Evolutionary conservation across 306 rosid species (phyloP), one percentile per base, ranked within the genome.

Genomic region (Arachis hypogaea): DNA sequence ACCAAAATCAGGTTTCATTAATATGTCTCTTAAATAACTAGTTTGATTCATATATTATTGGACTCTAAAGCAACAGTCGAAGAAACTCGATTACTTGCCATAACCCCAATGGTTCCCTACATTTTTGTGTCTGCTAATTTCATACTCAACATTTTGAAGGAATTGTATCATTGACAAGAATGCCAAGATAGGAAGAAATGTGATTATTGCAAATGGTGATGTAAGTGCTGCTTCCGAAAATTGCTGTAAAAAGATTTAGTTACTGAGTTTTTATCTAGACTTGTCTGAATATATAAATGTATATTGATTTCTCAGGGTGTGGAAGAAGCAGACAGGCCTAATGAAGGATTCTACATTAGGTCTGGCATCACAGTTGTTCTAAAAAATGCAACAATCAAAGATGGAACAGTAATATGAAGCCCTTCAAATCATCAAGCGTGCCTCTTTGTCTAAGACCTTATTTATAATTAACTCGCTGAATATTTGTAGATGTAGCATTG

Each of bases 81-180:
- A 70, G 28, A 63, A 9, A 51, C 47, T 12, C 40, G 56, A n/a
- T 14, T 47, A 56, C n/a, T 4, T 59, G 49, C 11, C 75, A 16
- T 38, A 30, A 11, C 9, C n/a, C 57, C 0, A 30, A 44, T 44
- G 55, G 16, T 1, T 6, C 4, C 70, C 51, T 45, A 14, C 14
- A 44, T 77, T 51, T 38, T 12, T 45, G 41, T 62, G 18, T 14
- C 42, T 52, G 68, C 77, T 85, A 45, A 85, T 81, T 54, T 42
- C 18, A 30, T 66, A 3, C 60, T 43, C 5, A 11, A 36, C 4
- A 59, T 44, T 46, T 63, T 77, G 63, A 75, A 95, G 99, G 90
- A 92, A 88, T 52, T 95, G 99, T 76, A 95, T 92, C 69, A 90
- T 95, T 55, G 99, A 95, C 93, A 92, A 92, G 92, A 95, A 95